Evolutionary conservation across 768 basidiomycete genomes (phyloP).

Genomic region (Leccinum longicurvipes): DNA sequence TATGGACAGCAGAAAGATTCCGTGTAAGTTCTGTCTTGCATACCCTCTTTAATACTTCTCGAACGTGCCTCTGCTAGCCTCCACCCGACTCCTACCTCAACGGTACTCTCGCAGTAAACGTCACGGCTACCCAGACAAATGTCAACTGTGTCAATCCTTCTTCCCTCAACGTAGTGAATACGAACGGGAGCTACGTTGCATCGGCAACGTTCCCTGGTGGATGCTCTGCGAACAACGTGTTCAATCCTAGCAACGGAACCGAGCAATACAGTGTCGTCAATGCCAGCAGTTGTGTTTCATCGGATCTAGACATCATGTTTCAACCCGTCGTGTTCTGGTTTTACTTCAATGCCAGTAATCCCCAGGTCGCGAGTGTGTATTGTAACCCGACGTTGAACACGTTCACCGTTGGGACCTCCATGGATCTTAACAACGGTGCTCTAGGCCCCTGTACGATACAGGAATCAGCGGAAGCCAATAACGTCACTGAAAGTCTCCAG

Average conservation of each 20-base stretch:
- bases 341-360: slow-evolving; percentile 38
- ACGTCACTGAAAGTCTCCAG: slow-evolving; percentile 46
- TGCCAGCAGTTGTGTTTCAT: slow-evolving; percentile 29
- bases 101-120: slow-evolving; percentile 50
- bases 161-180: slow-evolving; percentile 23
- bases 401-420: slow-evolving; percentile 41
- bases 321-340: slow-evolving; percentile 71
- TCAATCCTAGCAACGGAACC: slow-evolving; percentile 37
- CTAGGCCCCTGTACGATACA: slow-evolving; percentile 37
- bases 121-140: slow-evolving; percentile 43
- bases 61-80: slow-evolving; percentile 32
- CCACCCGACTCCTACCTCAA: slow-evolving; percentile 44
- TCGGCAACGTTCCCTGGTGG: slow-evolving; percentile 45
- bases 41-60: not conserved
- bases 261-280: slow-evolving; percentile 52
- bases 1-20: slow-evolving; percentile 57
- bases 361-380: slow-evolving; percentile 51
- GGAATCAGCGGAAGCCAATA: slow-evolving; percentile 36
- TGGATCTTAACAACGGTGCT: slow-evolving; percentile 41
- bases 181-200: slow-evolving; percentile 34
- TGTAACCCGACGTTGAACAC: slow-evolving; percentile 51
- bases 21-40: slow-evolving; percentile 29
- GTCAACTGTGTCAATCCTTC: slow-evolving; percentile 46
- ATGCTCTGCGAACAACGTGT: slow-evolving; percentile 39
- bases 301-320: slow-evolving; percentile 34